phyloP scores from a whole-genome alignment of 1,284 basidiomycete genomes.

The Rhodotorula sp. region DNA sequence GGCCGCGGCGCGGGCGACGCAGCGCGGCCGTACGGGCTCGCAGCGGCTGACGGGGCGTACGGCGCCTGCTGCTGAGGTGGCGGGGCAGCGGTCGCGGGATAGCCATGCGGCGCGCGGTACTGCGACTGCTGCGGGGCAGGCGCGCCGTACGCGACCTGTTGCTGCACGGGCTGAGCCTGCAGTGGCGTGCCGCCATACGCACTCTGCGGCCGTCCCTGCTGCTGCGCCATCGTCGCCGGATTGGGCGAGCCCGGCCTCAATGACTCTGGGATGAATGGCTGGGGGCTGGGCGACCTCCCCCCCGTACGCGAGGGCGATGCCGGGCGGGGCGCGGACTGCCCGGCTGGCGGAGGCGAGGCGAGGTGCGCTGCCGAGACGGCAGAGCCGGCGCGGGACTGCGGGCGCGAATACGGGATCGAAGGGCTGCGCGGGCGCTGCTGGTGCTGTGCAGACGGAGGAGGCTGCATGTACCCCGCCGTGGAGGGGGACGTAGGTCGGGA shows the following conservation, averaged over 20 bases:
- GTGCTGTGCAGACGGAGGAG: neutral
- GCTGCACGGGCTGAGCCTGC: neutral
- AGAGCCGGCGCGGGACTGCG: constrained; percentile 27
- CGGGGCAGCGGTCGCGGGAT: neutral
- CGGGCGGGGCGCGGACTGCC: constrained; percentile 4
- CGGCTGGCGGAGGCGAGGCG: constrained; percentile 4
- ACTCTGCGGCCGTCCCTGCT: neutral
- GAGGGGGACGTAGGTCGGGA: constrained; percentile 30
- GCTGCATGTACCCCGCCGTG: constrained; percentile 28
- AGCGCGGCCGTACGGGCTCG: neutral
- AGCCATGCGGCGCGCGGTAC: neutral
- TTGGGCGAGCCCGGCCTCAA: constrained; percentile 16
- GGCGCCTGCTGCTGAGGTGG: constrained; percentile 17
- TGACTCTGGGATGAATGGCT: constrained; percentile 27
- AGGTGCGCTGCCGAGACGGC: constrained; percentile 9
- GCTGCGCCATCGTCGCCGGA: constrained; percentile 2
- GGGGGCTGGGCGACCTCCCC: constrained; percentile 14
- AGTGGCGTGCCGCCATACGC: neutral
- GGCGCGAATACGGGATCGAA: constrained; percentile 13
- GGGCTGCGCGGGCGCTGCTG: neutral
- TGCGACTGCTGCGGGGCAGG: neutral
- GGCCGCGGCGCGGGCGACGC: constrained; percentile 1
- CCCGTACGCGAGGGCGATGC: constrained; percentile 8
- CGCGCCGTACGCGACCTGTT: constrained; percentile 1
- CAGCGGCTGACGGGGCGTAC: constrained; percentile 13